These are phyloP conservation scores for Digitaria exilis DNA, from an alignment of 202 grass and related monocot genomes.

Conservation along the genomic window DNA sequence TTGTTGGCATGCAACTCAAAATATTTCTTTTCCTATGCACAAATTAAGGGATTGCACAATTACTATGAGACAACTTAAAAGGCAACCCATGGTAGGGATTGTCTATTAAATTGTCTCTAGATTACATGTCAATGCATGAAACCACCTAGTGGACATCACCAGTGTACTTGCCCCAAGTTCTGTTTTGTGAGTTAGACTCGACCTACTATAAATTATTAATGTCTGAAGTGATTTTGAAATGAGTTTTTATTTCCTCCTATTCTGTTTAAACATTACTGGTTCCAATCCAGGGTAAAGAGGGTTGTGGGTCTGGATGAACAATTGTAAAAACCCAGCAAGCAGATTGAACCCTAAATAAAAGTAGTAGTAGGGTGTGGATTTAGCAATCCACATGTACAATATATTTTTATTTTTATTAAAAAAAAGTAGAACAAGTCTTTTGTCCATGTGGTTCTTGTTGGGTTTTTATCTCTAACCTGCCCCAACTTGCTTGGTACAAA, in stretches of 20 bases:
- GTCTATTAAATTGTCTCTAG: too few species aligned
- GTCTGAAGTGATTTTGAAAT: not conserved
- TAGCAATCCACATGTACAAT: not conserved
- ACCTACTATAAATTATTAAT: constrained; percentile 5
- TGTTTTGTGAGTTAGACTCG: constrained; percentile 1
- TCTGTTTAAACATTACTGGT: not conserved
- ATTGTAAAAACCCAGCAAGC: not conserved
- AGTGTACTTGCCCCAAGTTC: not conserved
- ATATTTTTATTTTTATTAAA: not conserved
- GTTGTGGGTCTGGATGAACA: not conserved
- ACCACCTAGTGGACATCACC: too few species aligned
- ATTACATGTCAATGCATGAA: too few species aligned
- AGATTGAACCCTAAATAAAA: not conserved
- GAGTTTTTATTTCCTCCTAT: not conserved
- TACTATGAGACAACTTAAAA: too few species aligned
- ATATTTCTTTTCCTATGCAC: too few species aligned
- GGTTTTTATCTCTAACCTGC: not conserved
- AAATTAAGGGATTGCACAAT: too few species aligned
- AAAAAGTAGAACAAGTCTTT: not conserved
- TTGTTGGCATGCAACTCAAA: too few species aligned
- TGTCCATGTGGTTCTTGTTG: not conserved
- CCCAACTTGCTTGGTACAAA: not conserved
- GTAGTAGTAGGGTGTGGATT: not conserved
- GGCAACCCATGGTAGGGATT: too few species aligned
- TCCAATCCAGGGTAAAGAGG: not conserved